These are phyloP conservation scores for Russula olivacea DNA, from an alignment of 768 basidiomycete genomes.

Conservation along the genomic window DNA sequence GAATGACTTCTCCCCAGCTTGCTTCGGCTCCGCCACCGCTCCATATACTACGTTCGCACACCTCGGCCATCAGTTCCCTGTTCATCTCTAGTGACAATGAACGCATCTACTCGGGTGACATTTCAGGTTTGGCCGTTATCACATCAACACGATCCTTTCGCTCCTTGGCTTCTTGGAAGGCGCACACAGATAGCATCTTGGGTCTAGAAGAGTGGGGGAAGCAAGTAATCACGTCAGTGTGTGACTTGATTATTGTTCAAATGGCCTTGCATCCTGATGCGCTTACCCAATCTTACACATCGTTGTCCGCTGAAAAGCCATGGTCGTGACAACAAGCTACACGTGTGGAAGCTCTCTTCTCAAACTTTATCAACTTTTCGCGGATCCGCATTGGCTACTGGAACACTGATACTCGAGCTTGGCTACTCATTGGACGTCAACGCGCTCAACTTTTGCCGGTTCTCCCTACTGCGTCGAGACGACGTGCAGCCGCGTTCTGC, in stretches of 20 bases:
- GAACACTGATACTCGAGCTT: constrained; percentile 45
- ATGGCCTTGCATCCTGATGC: neutral
- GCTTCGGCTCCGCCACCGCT: constrained; percentile 46
- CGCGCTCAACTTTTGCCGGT: constrained; percentile 89
- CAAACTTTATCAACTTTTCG: constrained; percentile 41
- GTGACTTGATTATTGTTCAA: neutral
- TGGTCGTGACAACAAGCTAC: constrained; percentile 80
- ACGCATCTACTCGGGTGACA: constrained; percentile 82
- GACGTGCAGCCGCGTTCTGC: constrained; percentile 23
- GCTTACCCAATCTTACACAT: neutral
- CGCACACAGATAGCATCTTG: constrained; percentile 73
- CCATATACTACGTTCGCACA: constrained; percentile 72
- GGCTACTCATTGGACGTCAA: constrained; percentile 81
- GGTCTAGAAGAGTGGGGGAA: constrained; percentile 71
- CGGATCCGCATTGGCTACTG: constrained; percentile 49
- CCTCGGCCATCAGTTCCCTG: constrained; percentile 53
- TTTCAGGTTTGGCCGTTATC: constrained; percentile 66
- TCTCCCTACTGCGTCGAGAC: constrained; percentile 55
- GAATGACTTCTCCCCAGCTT: neutral
- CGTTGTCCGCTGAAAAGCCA: constrained; percentile 46
- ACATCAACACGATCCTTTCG: constrained; percentile 74
- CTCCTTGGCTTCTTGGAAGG: constrained; percentile 66
- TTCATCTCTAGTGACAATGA: constrained; percentile 67
- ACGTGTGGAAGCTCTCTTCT: constrained; percentile 57
- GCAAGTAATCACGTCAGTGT: constrained; percentile 69